These are phyloP conservation scores for Coemansia umbellata DNA, from an alignment of 192 early-diverging fungal genomes.

Conservation along the genomic window DNA sequence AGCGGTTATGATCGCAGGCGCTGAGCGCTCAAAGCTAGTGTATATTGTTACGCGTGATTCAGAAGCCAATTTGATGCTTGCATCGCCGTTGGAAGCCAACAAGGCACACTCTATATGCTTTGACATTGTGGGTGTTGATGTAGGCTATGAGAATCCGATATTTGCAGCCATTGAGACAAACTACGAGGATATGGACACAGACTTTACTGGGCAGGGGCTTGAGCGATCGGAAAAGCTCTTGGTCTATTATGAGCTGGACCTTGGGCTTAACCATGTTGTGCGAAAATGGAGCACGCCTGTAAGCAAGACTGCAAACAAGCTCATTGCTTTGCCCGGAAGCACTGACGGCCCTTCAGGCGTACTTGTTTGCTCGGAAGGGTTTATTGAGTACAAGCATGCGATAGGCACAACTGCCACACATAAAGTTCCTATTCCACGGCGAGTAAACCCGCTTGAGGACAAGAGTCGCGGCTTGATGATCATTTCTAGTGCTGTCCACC, in stretches of 20 bases:
- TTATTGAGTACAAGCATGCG: conserved; percentile 82
- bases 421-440: conserved; percentile 77
- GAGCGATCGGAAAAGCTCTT: conserved; percentile 65
- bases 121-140: conserved; percentile 85
- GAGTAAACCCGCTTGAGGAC: conserved; percentile 62
- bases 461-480: conserved; percentile 69
- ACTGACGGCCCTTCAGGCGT: conserved; percentile 96
- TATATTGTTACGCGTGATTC: conserved; percentile 96
- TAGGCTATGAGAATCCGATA: conserved; percentile 97
- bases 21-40: conserved; percentile 94
- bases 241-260: conserved; percentile 94
- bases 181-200: conserved; percentile 64
- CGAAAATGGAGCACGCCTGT: conserved; percentile 91
- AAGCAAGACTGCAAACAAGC: conserved; percentile 66
- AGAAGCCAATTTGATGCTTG: conserved; percentile 75
- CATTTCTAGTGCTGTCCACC: conserved; percentile 81
- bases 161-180: conserved; percentile 92
- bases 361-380: conserved; percentile 89
- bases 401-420: conserved; percentile 50
- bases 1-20: conserved; percentile 89
- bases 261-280: conserved; percentile 98
- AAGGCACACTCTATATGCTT: conserved; percentile 74
- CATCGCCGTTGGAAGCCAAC: conserved; percentile 94
- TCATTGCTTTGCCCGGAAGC: conserved; percentile 77
- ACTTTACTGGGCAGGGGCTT: conserved; percentile 55